Evolutionary conservation across 768 basidiomycete genomes (phyloP), one percentile per base, ranked within the genome.

Genomic region (Boletus tylopilopsis): DNA sequence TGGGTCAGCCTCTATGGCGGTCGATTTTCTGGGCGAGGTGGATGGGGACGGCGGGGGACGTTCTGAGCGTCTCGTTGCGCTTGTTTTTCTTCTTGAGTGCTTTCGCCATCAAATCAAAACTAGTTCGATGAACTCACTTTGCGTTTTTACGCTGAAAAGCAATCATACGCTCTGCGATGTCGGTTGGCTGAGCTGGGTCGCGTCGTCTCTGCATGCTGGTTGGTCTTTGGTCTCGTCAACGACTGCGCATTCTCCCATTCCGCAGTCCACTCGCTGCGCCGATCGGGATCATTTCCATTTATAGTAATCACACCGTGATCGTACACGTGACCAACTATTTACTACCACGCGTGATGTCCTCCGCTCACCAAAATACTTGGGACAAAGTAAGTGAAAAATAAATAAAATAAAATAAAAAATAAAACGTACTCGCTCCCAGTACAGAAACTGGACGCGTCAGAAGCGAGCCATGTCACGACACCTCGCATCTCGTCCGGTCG

Each of bases 381-480:
- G 13, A n/a, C 5, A 7, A 3, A 7, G 8, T 34, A 7, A 34
- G 33, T 3, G 32, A 33, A 12, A 5, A 15, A 15, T 13, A 10
- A 5, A 18, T 13, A n/a, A 34, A n/a, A 8, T 4, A 34, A n/a
- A 34, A 34, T 3, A n/a, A 1, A n/a, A 1, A 34, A 16, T 7
- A 2, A 2, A 1, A 9, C 85, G 45, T 59, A 89, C 86, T 89
- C 87, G 84, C 86, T 87, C 1, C 87, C 86, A 0, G 88, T 90
- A 60, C 85, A 87, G 63, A 84, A 90, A 25, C 78, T 85, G 5
- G 84, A 85, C 40, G 87, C 86, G 50, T 88, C 85, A 54, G 80
- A 81, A 23, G 86, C 82, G 9, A 90, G 69, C 87, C 87, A 90
- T 0, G 77, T 68, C 39, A 80, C 71, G 1, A 87, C 85, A 1